These are phyloP conservation scores for Azolla pinnata DNA, from an alignment of 75 land plant genomes.

Conservation along the genomic window DNA sequence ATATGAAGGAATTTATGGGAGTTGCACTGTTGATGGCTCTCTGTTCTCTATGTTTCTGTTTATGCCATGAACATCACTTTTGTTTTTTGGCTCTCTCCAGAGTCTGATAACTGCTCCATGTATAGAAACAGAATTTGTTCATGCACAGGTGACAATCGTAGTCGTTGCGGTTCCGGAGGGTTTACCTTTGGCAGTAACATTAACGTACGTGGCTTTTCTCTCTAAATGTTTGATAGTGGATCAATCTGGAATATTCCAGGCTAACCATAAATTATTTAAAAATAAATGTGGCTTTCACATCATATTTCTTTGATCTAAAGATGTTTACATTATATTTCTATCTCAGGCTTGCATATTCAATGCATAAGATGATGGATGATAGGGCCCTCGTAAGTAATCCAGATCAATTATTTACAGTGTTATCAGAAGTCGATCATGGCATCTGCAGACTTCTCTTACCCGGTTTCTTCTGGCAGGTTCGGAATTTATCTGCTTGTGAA, in stretches of 20 bases:
- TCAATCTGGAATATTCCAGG: too few species aligned
- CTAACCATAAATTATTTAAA: too few species aligned
- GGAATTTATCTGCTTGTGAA: constrained; percentile 64
- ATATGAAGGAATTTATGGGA: too few species aligned
- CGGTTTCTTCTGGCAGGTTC: constrained; percentile 43
- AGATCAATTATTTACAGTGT: background rate
- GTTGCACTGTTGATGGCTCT: too few species aligned
- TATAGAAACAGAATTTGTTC: background rate
- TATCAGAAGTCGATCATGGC: too few species aligned
- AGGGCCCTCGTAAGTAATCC: constrained; percentile 41
- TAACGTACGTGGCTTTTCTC: constrained; percentile 79
- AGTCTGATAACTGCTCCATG: too few species aligned
- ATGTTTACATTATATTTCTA: background rate
- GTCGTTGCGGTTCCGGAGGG: constrained; percentile 94
- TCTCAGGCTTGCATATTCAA: constrained; percentile 51
- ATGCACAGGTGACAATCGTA: constrained; percentile 64
- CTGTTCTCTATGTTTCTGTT: too few species aligned
- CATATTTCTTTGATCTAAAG: background rate
- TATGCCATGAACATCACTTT: background rate
- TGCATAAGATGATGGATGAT: constrained; percentile 63
- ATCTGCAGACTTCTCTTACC: too few species aligned
- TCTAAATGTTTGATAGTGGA: too few species aligned
- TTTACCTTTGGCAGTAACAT: constrained; percentile 80
- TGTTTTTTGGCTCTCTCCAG: too few species aligned
- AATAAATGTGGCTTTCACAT: background rate